Base-by-base conservation (phyloP, 2,329 filamentous ascomycete genomes). In the Sarocladium strictum region DNA sequence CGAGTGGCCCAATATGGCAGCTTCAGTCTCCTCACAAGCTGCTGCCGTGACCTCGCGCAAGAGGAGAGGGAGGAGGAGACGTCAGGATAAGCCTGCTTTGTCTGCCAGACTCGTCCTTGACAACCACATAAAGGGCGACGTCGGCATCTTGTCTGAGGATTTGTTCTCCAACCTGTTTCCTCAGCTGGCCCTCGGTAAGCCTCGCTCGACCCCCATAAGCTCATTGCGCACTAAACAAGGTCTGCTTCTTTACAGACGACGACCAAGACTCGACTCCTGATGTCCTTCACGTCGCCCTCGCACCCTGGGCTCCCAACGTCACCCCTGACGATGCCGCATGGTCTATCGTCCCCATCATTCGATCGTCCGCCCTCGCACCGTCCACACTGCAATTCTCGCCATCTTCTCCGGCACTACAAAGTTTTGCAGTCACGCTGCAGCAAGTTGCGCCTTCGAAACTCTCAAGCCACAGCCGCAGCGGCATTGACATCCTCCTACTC, bases 121-220 rank as follows among this genome's bases (percentile, higher is more conserved):
- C 69, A 88, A 91, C 66, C 86, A 88, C 68, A 78, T 96, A 63
- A 89, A 87, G 71, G 90, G 89, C 53, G 90, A 96, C 66, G 80
- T 92, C 58, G 94, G 91, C 59, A 81, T 94, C 59, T 72, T 97
- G 53, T 96, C 93, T 12, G 86, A 90, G 63, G 90, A 96, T 69
- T 78, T 99, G 53, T 90, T 92, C 64, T 76, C 80, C 47, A 88
- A 95, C 65, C 79, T 97, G 53, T 91, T 95, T 72, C 85, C 89
- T 58, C 74, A 83, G 62, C 64, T 79, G 62, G 70, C 72, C 60
- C 63, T 75, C 65, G 69, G 80, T 84, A 67, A 69, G 80, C 76
- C 23, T 32, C 26, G n/a, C 47, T 3, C 17, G 14, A 32, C 4
- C 35, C 27, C 4, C 14, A 29, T 3, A 24, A 10, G 11, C 3